Conservation (phyloP, 768 basidiomycete species). For the Pulveroboletus ravenelii region DNA sequence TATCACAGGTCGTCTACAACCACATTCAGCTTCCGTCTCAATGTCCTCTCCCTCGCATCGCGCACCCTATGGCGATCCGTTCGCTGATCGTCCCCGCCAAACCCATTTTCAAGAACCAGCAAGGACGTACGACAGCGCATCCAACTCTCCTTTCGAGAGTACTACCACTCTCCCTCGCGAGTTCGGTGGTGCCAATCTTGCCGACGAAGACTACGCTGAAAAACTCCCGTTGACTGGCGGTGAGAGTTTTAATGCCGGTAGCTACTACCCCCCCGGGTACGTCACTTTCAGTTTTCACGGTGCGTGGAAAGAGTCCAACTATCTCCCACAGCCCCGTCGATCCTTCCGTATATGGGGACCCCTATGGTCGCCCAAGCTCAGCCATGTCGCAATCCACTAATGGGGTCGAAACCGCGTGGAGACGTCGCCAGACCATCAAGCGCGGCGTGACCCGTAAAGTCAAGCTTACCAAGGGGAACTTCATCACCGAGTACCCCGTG, state of each 20-base stretch:
- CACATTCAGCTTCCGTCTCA: neutral
- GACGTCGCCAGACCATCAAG: conserved; percentile 84
- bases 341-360: conserved; percentile 62
- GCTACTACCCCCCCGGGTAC: conserved; percentile 72
- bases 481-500: conserved; percentile 85
- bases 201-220: conserved; percentile 70
- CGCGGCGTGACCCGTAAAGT: conserved; percentile 92
- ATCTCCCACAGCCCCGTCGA: conserved; percentile 41
- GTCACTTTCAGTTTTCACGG: conserved; percentile 22
- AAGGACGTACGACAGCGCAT: conserved; percentile 37
- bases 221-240: conserved; percentile 69
- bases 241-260: conserved; percentile 49
- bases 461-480: conserved; percentile 89
- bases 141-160: conserved; percentile 53
- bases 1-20: conserved; percentile 2
- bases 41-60: conserved; percentile 31
- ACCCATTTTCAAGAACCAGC: conserved; percentile 54
- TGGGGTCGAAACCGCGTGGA: conserved; percentile 58
- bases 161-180: conserved; percentile 51
- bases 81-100: conserved; percentile 61
- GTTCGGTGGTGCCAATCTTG: conserved; percentile 42
- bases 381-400: conserved; percentile 50
- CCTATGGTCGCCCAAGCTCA: conserved; percentile 54
- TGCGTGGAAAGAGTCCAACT: conserved; percentile 1
- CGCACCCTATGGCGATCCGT: conserved; percentile 56